These are phyloP conservation scores for Magnolia sinica DNA, from an alignment of 164 flowering plant species.

Conservation along the genomic window DNA sequence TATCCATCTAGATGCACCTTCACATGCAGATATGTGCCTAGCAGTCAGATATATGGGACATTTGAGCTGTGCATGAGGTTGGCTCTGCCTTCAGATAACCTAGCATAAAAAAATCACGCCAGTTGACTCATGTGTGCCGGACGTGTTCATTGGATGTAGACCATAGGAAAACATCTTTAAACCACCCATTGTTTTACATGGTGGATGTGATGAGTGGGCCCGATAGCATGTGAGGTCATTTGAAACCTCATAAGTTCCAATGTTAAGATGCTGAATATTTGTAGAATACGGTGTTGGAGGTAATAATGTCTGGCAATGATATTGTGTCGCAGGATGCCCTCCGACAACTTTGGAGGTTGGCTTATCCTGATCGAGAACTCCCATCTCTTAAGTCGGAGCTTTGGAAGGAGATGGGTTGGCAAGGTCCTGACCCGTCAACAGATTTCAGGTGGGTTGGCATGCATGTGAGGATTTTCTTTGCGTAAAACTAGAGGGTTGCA, in stretches of 20 bases:
- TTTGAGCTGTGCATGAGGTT: neutral
- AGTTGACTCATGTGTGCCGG: neutral
- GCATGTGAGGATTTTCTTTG: neutral
- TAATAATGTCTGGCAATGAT: neutral
- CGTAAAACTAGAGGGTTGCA: neutral
- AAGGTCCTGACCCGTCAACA: constrained; percentile 94
- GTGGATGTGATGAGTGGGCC: neutral
- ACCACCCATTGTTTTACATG: neutral
- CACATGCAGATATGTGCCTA: neutral
- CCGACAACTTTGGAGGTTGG: constrained; percentile 76
- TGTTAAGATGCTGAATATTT: neutral
- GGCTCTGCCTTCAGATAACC: no score
- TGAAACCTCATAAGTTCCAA: neutral
- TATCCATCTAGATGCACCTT: neutral
- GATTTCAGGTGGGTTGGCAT: constrained; percentile 67
- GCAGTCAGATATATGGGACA: neutral
- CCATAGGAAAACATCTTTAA: neutral
- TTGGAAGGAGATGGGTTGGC: constrained; percentile 99
- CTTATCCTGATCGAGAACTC: constrained; percentile 71
- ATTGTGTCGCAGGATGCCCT: constrained; percentile 75
- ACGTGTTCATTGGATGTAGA: neutral
- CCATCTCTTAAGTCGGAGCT: constrained; percentile 81
- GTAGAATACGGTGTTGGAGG: neutral
- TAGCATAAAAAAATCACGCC: neutral
- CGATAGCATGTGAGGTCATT: neutral